Conservation (phyloP, 257 asterid species). For the Forsythia viridissima region DNA sequence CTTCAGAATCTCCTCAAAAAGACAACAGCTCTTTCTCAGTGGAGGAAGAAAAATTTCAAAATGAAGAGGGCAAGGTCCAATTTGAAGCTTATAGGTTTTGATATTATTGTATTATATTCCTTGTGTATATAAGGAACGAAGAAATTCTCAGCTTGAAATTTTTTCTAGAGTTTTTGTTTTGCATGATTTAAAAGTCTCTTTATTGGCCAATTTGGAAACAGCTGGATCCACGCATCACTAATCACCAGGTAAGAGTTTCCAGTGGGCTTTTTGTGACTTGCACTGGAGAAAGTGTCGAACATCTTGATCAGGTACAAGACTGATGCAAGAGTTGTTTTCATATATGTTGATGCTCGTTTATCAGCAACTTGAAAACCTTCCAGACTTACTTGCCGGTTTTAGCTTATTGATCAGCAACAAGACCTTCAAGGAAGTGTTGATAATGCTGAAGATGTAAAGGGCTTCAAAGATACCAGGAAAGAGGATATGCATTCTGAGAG, state of each 20-base stretch:
- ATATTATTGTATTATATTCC: constrained; percentile 6
- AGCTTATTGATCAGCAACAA: constrained; percentile 18
- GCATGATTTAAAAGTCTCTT: constrained; percentile 7
- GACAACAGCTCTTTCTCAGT: constrained; percentile 22
- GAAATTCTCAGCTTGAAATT: constrained; percentile 17
- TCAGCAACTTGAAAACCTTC: not conserved
- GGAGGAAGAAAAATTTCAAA: constrained; percentile 32
- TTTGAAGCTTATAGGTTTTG: constrained; percentile 25
- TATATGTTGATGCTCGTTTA: not conserved
- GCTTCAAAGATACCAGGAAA: not conserved
- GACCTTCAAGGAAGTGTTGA: not conserved
- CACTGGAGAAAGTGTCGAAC: not conserved
- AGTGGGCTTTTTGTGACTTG: constrained; percentile 4
- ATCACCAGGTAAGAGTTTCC: constrained; percentile 16
- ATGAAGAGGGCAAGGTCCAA: constrained; percentile 48
- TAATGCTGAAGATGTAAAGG: constrained; percentile 11
- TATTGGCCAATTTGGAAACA: constrained; percentile 30
- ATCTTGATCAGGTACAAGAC: constrained; percentile 2
- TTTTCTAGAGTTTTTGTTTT: constrained; percentile 6
- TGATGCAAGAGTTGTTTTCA: not conserved
- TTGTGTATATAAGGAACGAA: not conserved
- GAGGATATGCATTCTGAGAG: constrained; percentile 8
- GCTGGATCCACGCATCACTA: constrained; percentile 30
- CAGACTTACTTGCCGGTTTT: not conserved
- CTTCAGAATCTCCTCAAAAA: constrained; percentile 34